Base-by-base conservation (phyloP, 495 filamentous ascomycete genomes). In the Aspergillus taichungensis region DNA sequence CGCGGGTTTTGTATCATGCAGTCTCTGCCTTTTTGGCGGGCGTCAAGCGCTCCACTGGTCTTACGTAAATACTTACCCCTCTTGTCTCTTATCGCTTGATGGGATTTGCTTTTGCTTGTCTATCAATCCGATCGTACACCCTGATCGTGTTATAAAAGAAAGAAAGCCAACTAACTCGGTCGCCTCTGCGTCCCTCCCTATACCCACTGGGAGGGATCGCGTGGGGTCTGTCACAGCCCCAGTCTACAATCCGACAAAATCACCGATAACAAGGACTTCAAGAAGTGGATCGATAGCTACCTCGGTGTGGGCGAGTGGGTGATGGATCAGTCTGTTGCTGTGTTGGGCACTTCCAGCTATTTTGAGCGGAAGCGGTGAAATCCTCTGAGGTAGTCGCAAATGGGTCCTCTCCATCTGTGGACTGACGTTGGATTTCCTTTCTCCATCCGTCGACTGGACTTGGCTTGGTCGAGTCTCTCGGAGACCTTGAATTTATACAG, bases 11-110 rank as follows among this genome's bases (percentile, higher is more conserved):
- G 36, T 35, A 29, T 28, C 34, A 18, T 30, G 34, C 55, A 92
- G 85, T 98, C 66, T 98, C 92, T 37, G 85, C 92, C 45, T 89
- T 96, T 60, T 85, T 98, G 36, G 92, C 92, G 13, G 92, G 92
- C 54, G 86, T 98, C 71, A 88, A 92, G 66, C 87, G 92, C 37
- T 94, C 88, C 43, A 97, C 92, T 33, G 92, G 92, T 59, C 75
- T 98, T 61, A 95, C 92, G 92, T 98, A 91, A 75, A 85, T 82
- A 56, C 42, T 36, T 43, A 50, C 47, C 44, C 45, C 32, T 44
- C 42, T 5, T 45, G 3, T 31, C 6, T 13, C 8, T n/a, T 27
- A 9, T 7, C 34, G 28, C 7, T 18, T 11, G n/a, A 18, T 10
- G n/a, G 28, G 10, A 39, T 28, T 28, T 24, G 45, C 28, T 34